Conservation (phyloP, 441 rosid genomes). For the Brassica hybrid region DNA sequence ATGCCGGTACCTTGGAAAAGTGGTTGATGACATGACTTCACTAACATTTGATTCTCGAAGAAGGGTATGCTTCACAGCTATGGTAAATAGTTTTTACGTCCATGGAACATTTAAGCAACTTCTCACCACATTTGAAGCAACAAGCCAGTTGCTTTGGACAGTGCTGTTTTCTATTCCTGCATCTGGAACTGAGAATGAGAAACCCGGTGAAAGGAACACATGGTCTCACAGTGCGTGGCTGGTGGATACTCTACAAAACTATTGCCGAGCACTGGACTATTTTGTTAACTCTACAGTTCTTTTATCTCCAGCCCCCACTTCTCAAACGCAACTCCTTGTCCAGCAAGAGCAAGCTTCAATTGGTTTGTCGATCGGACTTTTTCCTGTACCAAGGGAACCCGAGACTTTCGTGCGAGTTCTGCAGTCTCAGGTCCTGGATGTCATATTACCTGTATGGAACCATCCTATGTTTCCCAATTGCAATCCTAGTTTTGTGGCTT, state of each 20-base stretch:
- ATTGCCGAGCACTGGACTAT: slow-evolving; percentile 80
- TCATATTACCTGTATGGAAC: slow-evolving; percentile 88
- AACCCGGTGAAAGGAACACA: slow-evolving; percentile 72
- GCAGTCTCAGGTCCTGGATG: slow-evolving; percentile 95
- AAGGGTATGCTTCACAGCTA: slow-evolving; percentile 79
- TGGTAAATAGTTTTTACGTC: slow-evolving; percentile 92
- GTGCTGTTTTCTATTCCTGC: slow-evolving; percentile 63
- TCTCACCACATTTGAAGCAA: slow-evolving; percentile 95
- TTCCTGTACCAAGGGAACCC: slow-evolving; percentile 94
- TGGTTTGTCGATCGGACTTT: slow-evolving; percentile 90
- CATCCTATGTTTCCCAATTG: slow-evolving; percentile 85
- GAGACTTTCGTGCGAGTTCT: slow-evolving; percentile 83
- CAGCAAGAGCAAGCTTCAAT: slow-evolving; percentile 93
- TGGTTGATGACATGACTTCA: slow-evolving; percentile 85
- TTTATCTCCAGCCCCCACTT: slow-evolving; percentile 70
- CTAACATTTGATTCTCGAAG: slow-evolving; percentile 86
- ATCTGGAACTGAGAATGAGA: slow-evolving; percentile 63
- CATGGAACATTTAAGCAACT: slow-evolving; percentile 91
- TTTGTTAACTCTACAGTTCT: slow-evolving; percentile 85
- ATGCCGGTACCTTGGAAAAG: slow-evolving; percentile 93
- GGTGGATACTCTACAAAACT: slow-evolving; percentile 84
- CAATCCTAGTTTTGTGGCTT: slow-evolving; percentile 72
- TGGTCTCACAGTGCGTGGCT: slow-evolving; percentile 77
- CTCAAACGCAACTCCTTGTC: slow-evolving; percentile 92
- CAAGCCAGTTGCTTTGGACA: slow-evolving; percentile 90